Base-by-base conservation (phyloP, 768 basidiomycete species). In the Mrakia hoshinonis region DNA sequence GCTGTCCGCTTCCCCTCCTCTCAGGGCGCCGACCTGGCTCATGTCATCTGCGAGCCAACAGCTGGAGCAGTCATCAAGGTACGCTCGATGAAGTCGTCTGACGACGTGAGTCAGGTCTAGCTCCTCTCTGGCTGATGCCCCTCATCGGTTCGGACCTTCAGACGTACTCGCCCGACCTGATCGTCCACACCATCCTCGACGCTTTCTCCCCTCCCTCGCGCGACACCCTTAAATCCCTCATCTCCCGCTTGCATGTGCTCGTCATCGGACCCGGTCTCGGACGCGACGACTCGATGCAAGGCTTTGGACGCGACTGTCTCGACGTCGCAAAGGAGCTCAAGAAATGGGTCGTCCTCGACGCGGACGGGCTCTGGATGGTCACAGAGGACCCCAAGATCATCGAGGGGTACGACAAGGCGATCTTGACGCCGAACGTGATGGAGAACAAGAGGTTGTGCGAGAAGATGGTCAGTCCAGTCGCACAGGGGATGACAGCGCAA, bases 261-360 rank as follows among this genome's bases (percentile, higher is more conserved):
- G 84, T 99, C 26, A 85, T 98, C 38, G 96, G 96, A 0, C 96
- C 96, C 0, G 96, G 96, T 6, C 85, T 99, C 0, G 96, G 96
- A 0, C 87, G 96, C 0, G 91, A 92, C 76, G 80, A 84, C 3
- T 90, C 91, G 81, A 99, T 97, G 92, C 91, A 91, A 77, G 80
- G 79, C 4, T 92, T 86, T 70, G 94, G 93, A 0, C 85, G 85
- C 69, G 79, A 87, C 34, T 92, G 94, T 0, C 81, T 98, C 24
- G 80, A 80, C 12, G 82, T 95, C 51, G 95, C 95, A 4, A 84
- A 82, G 73, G 80, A 84, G 76, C 83, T 85, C 47, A 88, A 87
- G 67, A 89, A 94, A 87, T 95, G 88, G 78, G 82, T 98, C 73
- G 93, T 98, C 22, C 83, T 99, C 20, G 96, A 99, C 76, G 96